Base-by-base conservation (phyloP, 2,329 filamentous ascomycete genomes). In the Aureobasidium pullulans region DNA sequence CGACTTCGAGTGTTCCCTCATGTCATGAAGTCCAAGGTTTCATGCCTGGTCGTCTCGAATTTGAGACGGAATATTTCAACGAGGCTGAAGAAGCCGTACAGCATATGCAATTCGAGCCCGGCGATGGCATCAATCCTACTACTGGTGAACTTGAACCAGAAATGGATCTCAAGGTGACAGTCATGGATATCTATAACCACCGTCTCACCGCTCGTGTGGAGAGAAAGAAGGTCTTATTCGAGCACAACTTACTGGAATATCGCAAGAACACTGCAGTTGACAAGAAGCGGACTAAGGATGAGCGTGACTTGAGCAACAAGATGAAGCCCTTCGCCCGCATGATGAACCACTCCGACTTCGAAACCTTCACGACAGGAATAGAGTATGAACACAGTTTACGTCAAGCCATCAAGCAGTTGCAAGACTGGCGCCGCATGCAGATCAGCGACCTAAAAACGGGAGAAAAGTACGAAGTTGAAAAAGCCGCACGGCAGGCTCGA, bases 21-120 rank as follows among this genome's bases (percentile, higher is more conserved):
- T 99, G 94, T 72, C 94, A 99, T 77, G 94, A 99, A 74, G 94
- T 99, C 39, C 91, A 96, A 73, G 94, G 94, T 3, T 99, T 96
- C 72, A 99, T 99, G 94, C 94, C 94, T 3, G 94, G 94, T 46
- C 90, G 94, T 42, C 75, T 99, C 64, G 94, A 99, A 69, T 99
- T 99, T 64, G 94, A 99, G 78, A 96, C 90, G 0, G 94, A 99
- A 68, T 94, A 96, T 70, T 89, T 93, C 69, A 99, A 99, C 68
- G 94, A 99, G 68, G 94, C 94, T 0, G 94, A 99, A 76, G 95
- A 97, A 75, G 93, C 93, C 0, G 94, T 99, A 2, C 94, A 99
- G 72, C 86, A 96, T 64, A 97, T 99, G 92, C 89, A 95, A 64
- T 99, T 99, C 68, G 93, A 97, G 60, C 93, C 94, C 0, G 94